phyloP scores from a whole-genome alignment of 2,329 filamentous ascomycete species.

The Diaporthe caulivora region DNA sequence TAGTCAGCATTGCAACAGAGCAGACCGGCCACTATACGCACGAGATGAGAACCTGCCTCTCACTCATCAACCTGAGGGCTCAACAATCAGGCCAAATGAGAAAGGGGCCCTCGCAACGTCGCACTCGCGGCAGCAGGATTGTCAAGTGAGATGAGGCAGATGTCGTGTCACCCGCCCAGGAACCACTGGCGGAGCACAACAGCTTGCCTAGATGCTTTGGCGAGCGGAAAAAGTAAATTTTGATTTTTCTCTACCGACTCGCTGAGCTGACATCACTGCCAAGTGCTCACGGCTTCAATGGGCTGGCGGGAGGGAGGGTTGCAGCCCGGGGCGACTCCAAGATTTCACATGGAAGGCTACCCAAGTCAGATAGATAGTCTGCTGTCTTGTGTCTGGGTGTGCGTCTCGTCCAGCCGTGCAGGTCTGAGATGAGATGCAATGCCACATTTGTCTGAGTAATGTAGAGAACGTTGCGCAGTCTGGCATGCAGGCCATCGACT shows the following conservation, averaged over 20 bases:
- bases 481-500: background rate
- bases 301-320: slow-evolving; percentile 9
- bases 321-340: slow-evolving; percentile 16
- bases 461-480: background rate
- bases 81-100: slow-evolving; percentile 7
- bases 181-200: background rate
- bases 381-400: background rate
- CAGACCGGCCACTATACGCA: background rate
- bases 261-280: slow-evolving; percentile 27
- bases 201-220: slow-evolving; percentile 9
- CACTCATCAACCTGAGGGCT: slow-evolving; percentile 16
- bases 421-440: no score
- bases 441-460: background rate
- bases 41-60: background rate
- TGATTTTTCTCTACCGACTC: background rate
- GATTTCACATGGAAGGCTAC: slow-evolving; percentile 16
- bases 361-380: slow-evolving; percentile 18
- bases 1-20: background rate
- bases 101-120: slow-evolving; percentile 11
- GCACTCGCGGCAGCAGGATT: slow-evolving; percentile 5
- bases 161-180: slow-evolving; percentile 11
- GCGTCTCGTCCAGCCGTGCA: background rate
- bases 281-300: background rate
- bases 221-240: slow-evolving; percentile 25
- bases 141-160: slow-evolving; percentile 24